Evolutionary conservation across 805 yeast genomes (phyloP).

Genomic region (Candida caryicola): DNA sequence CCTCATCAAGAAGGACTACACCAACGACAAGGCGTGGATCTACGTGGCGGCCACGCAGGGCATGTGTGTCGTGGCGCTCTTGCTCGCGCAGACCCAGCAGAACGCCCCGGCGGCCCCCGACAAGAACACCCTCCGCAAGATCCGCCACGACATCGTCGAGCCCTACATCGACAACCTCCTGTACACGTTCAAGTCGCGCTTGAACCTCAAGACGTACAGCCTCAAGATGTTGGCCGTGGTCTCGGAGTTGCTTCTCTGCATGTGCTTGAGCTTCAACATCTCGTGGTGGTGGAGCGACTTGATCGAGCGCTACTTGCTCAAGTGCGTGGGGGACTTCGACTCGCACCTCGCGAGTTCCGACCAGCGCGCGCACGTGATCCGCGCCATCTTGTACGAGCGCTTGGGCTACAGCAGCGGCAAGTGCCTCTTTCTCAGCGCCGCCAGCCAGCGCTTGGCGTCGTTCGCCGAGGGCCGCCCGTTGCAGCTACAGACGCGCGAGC

Average conservation of each 20-base stretch:
- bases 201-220: constrained; percentile 66
- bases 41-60: constrained; percentile 85
- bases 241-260: constrained; percentile 64
- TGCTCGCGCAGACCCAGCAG: constrained; percentile 54
- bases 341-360: constrained; percentile 34
- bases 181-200: constrained; percentile 72
- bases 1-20: constrained; percentile 70
- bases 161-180: constrained; percentile 69
- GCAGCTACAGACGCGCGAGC: not conserved
- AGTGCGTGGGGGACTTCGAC: constrained; percentile 46
- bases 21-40: constrained; percentile 75
- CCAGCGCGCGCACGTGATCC: constrained; percentile 46
- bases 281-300: constrained; percentile 47
- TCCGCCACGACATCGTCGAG: constrained; percentile 51
- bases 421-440: constrained; percentile 16
- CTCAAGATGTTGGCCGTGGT: constrained; percentile 64
- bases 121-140: constrained; percentile 43
- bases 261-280: constrained; percentile 38
- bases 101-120: constrained; percentile 32
- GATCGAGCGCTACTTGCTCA: constrained; percentile 43
- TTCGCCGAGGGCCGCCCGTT: constrained; percentile 1
- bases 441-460: constrained; percentile 3
- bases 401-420: constrained; percentile 50
- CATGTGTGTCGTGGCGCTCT: constrained; percentile 71
- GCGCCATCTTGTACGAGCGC: constrained; percentile 43